Evolutionary conservation across 1,284 basidiomycete genomes (phyloP), one percentile per base, ranked within the genome.

Genomic region (Xerocomus amazonicus): DNA sequence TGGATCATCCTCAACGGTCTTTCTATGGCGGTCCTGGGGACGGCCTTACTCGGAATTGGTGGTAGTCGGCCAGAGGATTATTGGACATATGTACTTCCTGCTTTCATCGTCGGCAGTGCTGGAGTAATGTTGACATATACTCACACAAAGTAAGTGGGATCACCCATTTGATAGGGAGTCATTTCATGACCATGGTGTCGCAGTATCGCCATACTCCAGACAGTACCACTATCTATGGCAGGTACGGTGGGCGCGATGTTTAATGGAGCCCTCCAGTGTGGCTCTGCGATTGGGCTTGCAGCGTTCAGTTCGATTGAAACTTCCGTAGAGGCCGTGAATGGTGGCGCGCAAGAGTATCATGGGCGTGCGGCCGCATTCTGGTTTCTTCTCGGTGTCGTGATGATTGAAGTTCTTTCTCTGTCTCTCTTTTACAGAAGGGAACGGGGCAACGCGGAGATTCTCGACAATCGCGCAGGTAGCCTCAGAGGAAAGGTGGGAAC

Each of bases 211-310:
- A 72, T 81, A 37, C 75, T 81, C 64, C 71, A 69, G 38, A 69
- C 68, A 14, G 70, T 71, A 3, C 79, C 79, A 2, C 50, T 75
- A 4, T 65, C 69, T 14, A 73, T 77, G 62, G 70, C 78, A 1
- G 80, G 80, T 36, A 76, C 73, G 1, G 73, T 79, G 3, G 78
- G 78, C 14, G 80, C 80, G 2, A 74, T 81, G 29, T 79, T 80
- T 66, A 78, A 78, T 51, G 70, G 72, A 19, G 76, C 76, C 9
- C 70, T 80, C 0, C 77, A 82, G 60, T 66, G 78, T 44, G 79
- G 80, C 19, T 71, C 71, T 4, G 80, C 79, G 2, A 63, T 76
- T 19, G 76, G 75, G 13, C 63, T 75, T 39, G 73, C 80, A 6
- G 72, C 72, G 6, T 68, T 74, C 29, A 68, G 45, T 14, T 75